Conservation (phyloP, 176 grass and related monocot species). For the Oryza brachyantha region DNA sequence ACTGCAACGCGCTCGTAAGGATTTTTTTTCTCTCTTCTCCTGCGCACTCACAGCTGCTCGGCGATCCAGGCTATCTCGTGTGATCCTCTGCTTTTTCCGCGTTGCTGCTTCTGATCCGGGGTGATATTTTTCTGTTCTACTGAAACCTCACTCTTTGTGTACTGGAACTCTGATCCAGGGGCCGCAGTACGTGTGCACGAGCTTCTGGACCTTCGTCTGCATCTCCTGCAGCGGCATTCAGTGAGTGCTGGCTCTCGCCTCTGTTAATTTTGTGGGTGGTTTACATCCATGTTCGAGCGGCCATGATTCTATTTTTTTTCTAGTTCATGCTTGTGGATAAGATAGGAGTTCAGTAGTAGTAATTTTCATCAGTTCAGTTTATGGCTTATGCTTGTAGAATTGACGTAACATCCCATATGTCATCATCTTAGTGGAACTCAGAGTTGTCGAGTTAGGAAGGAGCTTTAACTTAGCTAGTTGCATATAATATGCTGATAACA, state of each 20-base stretch:
- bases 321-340: neutral
- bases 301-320: neutral
- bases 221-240: constrained; percentile 94
- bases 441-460: neutral
- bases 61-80: neutral
- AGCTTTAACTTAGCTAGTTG: neutral
- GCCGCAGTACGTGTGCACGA: constrained; percentile 91
- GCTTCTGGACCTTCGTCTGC: constrained; percentile 91
- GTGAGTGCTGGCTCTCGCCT: constrained; percentile 46
- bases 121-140: constrained; percentile 1
- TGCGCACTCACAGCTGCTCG: neutral
- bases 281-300: neutral
- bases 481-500: neutral
- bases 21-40: neutral
- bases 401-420: neutral
- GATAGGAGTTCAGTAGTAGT: neutral
- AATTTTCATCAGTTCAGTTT: neutral
- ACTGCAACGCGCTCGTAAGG: constrained; percentile 64
- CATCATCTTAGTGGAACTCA: neutral
- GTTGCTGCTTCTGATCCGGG: constrained; percentile 1
- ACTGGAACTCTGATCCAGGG: constrained; percentile 51
- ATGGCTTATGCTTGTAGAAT: neutral
- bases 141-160: neutral
- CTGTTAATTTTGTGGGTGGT: neutral
- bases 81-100: neutral